Percentiles rank a stretch among this genome's conserved stretches.
Evolutionary conservation across 148 eudicot genomes (phyloP).

Genomic region (Vaccinium myrtillus): DNA sequence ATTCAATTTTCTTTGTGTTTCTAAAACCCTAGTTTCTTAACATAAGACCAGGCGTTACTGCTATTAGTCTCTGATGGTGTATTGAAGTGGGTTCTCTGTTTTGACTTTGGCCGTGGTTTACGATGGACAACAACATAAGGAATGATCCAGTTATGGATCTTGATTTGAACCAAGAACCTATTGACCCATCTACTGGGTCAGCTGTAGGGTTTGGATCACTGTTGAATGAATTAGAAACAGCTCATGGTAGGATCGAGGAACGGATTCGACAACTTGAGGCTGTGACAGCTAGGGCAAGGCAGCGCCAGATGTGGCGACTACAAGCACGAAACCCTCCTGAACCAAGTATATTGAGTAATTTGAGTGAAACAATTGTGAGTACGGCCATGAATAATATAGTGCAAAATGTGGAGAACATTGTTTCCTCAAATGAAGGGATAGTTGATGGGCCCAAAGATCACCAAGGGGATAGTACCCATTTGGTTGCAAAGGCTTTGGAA

Average conservation of each 20-base stretch:
- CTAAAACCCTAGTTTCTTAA: neutral
- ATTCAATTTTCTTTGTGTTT: no score
- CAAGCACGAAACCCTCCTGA: constrained; percentile 22
- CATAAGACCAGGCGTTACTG: neutral
- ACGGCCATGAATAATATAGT: neutral
- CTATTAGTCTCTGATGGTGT: neutral
- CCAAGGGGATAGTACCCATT: constrained; percentile 37
- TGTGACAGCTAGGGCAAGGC: constrained; percentile 46
- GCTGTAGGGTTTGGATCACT: constrained; percentile 21
- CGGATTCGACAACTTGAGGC: constrained; percentile 60
- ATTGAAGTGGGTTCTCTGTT: neutral
- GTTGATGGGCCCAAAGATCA: constrained; percentile 19
- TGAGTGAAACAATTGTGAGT: neutral
- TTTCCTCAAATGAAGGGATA: neutral
- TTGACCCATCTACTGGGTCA: constrained; percentile 21
- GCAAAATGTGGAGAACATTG: constrained; percentile 6
- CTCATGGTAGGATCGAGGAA: constrained; percentile 46
- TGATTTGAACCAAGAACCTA: constrained; percentile 54
- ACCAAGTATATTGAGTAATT: constrained; percentile 4
- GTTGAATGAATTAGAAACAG: constrained; percentile 31
- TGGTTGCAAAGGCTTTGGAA: constrained; percentile 42
- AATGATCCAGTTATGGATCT: constrained; percentile 38
- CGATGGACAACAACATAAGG: constrained; percentile 25
- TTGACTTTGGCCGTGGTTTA: neutral
- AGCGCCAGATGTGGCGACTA: constrained; percentile 36